These are phyloP conservation scores for Boletus reticulatus DNA, from an alignment of 768 basidiomycete species.

Conservation along the genomic window DNA sequence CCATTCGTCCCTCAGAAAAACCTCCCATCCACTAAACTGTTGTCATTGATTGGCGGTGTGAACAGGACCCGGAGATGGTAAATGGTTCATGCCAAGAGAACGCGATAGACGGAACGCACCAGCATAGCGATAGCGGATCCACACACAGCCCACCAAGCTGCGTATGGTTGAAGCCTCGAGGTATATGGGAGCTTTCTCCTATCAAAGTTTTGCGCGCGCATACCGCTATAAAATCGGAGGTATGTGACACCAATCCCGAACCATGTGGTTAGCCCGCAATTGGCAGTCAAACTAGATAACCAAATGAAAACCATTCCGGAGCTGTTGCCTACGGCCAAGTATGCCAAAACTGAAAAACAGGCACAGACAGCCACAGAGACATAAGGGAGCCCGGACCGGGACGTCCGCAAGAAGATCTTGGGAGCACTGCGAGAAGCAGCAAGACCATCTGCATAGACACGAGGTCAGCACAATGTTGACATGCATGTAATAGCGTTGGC, in stretches of 20 bases:
- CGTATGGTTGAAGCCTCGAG: slow-evolving; percentile 39
- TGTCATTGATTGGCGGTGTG: neutral
- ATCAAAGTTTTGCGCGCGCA: slow-evolving; percentile 46
- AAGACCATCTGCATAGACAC: slow-evolving; percentile 44
- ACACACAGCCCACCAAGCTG: slow-evolving; percentile 35
- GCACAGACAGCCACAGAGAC: slow-evolving; percentile 32
- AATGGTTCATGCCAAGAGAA: neutral
- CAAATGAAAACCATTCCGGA: slow-evolving; percentile 40
- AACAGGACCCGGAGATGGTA: neutral
- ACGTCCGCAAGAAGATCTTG: slow-evolving; percentile 42
- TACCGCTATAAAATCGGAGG: slow-evolving; percentile 44
- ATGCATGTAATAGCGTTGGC: neutral
- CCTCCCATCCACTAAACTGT: slow-evolving; percentile 37
- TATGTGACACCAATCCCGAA: slow-evolving; percentile 42
- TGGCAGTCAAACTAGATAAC: slow-evolving; percentile 33
- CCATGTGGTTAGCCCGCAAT: slow-evolving; percentile 41
- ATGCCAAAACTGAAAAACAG: slow-evolving; percentile 34
- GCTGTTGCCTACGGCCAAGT: slow-evolving; percentile 36
- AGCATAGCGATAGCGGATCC: slow-evolving; percentile 27
- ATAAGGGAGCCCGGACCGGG: slow-evolving; percentile 41
- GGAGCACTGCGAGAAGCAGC: slow-evolving; percentile 51
- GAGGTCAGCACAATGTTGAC: slow-evolving; percentile 9
- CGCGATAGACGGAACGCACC: slow-evolving; percentile 26
- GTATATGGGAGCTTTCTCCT: slow-evolving; percentile 45
- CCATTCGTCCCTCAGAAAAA: slow-evolving; percentile 37